Base-by-base conservation (phyloP, 2,329 filamentous ascomycete species). In the Diaporthe eres region DNA sequence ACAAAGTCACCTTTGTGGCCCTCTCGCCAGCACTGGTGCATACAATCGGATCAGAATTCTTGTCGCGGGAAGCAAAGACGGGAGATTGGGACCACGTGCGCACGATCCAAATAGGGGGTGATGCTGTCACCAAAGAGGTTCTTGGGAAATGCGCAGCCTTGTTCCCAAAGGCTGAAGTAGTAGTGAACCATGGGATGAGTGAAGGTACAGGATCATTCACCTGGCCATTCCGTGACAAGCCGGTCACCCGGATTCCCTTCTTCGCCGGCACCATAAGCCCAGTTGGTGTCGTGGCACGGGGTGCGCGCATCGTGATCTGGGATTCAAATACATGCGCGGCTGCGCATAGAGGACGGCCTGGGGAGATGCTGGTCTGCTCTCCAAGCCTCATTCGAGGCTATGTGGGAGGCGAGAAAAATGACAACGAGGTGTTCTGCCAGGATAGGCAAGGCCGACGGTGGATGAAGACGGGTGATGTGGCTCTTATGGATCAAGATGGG, bases 391-490 rank as follows among this genome's bases (percentile, higher is more conserved):
- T 42, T n/a, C 19, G 9, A 25, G 10, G 13, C 19, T 61, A 61
- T 15, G 12, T 61, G 1, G 57, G 57, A 39, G 57, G 57, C 12
- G 34, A 61, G 12, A 8, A 39, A 25, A 6, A 39, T 7, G 57
- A 61, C 22, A 42, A 61, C 19, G 34, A 61, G 57, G 22, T 39
- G 7, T 61, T 61, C 19, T 61, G 12, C 10, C 57, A 61, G 34
- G 57, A 61, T 25, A 61, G 22, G 22, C 57, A 39, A 13, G 13
- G 12, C 7, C 57, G 57, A 13, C 57, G 22, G 6, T 61, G 57
- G 57, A 61, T 61, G 57, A 61, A 61, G 12, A 61, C 57, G 12
- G 57, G 57, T 7, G 57, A 61, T 19, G 39, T 39, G 5, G 57
- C 57, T 37, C 34, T 61, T 34, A 61, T 61, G 34, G 34, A 61